A percentile compares a stretch with the other conserved stretches of the same genome.
phyloP scores from a whole-genome alignment of 23 red algal genomes.

The Pyropia yezoensis region DNA sequence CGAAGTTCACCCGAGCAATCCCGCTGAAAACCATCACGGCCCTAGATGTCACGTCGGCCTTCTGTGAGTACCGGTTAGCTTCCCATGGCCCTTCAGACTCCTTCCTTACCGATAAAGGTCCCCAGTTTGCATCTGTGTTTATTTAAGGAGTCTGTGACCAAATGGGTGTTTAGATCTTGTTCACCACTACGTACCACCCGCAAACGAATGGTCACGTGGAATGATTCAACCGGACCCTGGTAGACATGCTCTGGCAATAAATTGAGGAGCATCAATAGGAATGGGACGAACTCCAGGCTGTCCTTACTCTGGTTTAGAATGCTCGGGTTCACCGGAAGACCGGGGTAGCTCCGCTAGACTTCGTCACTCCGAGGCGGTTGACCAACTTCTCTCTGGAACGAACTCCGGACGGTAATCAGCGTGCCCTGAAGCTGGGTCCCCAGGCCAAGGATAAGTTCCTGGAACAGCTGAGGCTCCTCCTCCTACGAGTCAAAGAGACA shows the following conservation, averaged over 20 bases:
- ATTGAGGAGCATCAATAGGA: not conserved
- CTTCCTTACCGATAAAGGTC: not conserved
- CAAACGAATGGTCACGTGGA: not conserved
- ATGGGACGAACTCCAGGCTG: not conserved
- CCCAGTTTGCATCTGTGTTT: not conserved
- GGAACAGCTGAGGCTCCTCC: too few species aligned
- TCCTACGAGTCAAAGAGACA: too few species aligned
- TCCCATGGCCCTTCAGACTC: not conserved
- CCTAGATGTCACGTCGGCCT: not conserved
- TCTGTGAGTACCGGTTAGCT: not conserved
- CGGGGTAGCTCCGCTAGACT: too few species aligned
- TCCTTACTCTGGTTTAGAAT: too few species aligned
- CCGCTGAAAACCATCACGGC: slow-evolving; percentile 6
- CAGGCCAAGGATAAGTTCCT: too few species aligned
- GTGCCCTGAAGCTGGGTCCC: too few species aligned
- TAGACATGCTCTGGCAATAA: too few species aligned
- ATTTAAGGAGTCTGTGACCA: not conserved
- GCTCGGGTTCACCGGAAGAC: too few species aligned
- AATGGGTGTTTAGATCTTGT: slow-evolving; percentile 1
- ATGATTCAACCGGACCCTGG: not conserved
- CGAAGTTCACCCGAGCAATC: too few species aligned
- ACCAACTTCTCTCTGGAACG: too few species aligned
- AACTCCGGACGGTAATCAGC: too few species aligned
- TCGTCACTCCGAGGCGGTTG: too few species aligned
- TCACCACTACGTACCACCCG: slow-evolving; percentile 17